Evolutionary conservation across 2,329 filamentous ascomycete species (phyloP), one percentile per base, ranked within the genome.

Genomic region (Diaporthe australafricana): DNA sequence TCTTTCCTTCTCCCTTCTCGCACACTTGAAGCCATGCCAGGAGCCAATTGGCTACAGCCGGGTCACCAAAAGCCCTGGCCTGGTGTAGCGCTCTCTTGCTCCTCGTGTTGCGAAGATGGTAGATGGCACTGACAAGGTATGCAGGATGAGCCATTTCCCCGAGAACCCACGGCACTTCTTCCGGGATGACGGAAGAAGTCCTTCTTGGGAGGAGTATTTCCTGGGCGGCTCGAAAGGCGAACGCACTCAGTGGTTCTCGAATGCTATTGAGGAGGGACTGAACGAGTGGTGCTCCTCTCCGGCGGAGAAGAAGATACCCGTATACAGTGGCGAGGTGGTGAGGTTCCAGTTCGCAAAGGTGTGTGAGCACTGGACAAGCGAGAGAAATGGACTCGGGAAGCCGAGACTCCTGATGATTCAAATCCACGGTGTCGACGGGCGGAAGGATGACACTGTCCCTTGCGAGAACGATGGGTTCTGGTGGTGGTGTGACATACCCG

Each of bases 131-230:
- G 32, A 65, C 45, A n/a, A 25, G 11, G 3, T 20, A 50, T 38
- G n/a, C 45, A 65, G 60, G 17, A 69, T 69, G 22, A 89, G 87
- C 25, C 96, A 99, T 79, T 98, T 93, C 81, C 96, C 96, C 0
- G 79, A 83, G 4, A 88, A 98, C 73, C 81, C 85, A 20, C 81
- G 82, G 5, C 85, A 94, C 72, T 95, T 97, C 79, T 96, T 92
- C 84, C 91, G 94, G 48, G 85, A 86, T 17, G 94, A 97, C 77
- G 92, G 94, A 1, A 85, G 91, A 3, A 81, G 85, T 4, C 83
- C 91, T 6, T 87, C 86, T 0, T 98, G 95, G 94, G 93, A 95
- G 75, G 93, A 97, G 77, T 98, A 98, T 79, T 89, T 93, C 70
- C 81, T 90, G 22, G 92, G 92, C 5, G 87, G 89, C 52, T 82